Base-by-base conservation (phyloP, 169 alveolate species). In the Cryptosporidium sp. region DNA sequence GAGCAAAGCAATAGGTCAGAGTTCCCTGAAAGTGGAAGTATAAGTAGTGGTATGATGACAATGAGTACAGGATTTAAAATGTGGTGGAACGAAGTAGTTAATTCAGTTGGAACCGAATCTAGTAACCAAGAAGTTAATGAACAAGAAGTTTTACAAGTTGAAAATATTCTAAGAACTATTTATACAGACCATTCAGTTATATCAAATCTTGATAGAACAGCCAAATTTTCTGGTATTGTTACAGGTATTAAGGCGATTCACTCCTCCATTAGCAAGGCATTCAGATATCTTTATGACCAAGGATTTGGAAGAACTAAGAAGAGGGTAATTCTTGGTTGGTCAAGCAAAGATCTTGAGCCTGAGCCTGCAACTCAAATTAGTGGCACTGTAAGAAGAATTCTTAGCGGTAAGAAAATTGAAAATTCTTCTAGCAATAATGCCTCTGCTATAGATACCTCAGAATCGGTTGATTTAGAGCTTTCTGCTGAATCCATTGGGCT, bases 341-440 rank as follows among this genome's bases (percentile, higher is more conserved):
- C 89, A 62, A 62, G 43, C 52, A 62, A 65, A 37, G 89, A 80
- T 29, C 43, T 80, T 29, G 89, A 62, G 41, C 89, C 89, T 59
- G 73, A 62, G 41, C 74, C 89, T 37, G 33, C 65, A 9, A 41
- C 73, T 12, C 4, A n/a, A 7, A 51, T 39, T 23, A 80, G 65
- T 29, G 35, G 65, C 29, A 80, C 61, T n/a, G 89, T 80, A 29
- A 59, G 10, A 23, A 80, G 14, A 8, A 80, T 80, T 37, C 89
- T 80, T 59, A 43, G 48, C 14, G 89, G 75, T 16, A 59, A 59
- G 41, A 45, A 37, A 18, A 45, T 62, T 41, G 71, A 23, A 52
- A 35, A 26, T 52, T 55, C 67, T 26, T 9, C 67, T 5, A 21
- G 7, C 1, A 18, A 18, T 7, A 68, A 33, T 31, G 0, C 86